These are phyloP conservation scores for Selaginella moellendorffii DNA, from an alignment of 75 land plant species.

Conservation along the genomic window DNA sequence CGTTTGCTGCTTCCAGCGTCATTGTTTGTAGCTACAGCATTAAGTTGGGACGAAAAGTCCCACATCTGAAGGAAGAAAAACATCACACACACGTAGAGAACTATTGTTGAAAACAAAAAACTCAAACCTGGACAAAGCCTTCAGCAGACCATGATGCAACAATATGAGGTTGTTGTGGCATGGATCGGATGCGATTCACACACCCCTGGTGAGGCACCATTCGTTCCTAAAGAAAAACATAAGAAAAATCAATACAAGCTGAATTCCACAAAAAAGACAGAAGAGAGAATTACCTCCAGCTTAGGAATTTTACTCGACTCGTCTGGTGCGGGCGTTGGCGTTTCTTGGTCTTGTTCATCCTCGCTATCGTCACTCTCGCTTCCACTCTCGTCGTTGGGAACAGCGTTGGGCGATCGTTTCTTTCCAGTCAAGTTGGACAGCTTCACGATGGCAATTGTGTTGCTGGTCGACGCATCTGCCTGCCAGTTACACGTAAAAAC, in stretches of 20 bases:
- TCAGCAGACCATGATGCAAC: conserved; percentile 91
- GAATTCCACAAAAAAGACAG: neutral
- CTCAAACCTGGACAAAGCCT: conserved; percentile 73
- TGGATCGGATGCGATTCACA: conserved; percentile 87
- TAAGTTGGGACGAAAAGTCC: conserved; percentile 63
- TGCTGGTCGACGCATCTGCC: conserved; percentile 69
- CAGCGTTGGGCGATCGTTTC: conserved; percentile 38
- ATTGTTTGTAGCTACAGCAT: conserved; percentile 34
- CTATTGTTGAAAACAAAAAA: neutral
- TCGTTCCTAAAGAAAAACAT: conserved; percentile 35
- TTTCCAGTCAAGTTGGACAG: conserved; percentile 62
- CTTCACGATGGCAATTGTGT: conserved; percentile 60
- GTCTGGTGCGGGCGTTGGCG: neutral
- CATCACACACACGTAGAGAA: neutral
- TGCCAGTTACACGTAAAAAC: too few species aligned
- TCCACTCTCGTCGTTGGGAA: conserved; percentile 26
- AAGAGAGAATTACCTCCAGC: neutral
- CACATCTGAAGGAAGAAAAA: conserved; percentile 57
- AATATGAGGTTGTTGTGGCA: conserved; percentile 78
- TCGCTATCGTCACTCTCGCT: conserved; percentile 50
- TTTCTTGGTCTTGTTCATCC: conserved; percentile 35
- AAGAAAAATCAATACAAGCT: neutral
- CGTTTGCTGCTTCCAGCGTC: conserved; percentile 21
- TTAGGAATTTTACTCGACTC: conserved; percentile 26
- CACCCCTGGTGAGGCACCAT: conserved; percentile 84